Percentiles rank a stretch among this genome's conserved stretches.
Conservation (phyloP, 176 grass and related monocot species). For the Aegilops tauschii region DNA sequence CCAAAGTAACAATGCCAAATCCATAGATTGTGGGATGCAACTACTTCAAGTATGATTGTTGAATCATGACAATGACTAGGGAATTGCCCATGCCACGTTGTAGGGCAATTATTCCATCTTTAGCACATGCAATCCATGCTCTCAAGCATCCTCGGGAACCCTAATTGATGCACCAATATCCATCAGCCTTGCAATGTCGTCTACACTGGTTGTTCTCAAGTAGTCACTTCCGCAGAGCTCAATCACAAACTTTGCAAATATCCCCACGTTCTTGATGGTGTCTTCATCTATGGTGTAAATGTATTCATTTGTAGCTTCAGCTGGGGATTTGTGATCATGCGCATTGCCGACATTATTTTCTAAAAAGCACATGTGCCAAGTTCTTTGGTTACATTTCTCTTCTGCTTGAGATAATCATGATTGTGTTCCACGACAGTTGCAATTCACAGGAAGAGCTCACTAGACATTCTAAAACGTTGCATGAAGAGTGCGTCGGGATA, state of each 20-base stretch:
- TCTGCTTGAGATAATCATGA: background rate
- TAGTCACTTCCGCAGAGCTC: background rate
- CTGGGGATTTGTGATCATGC: background rate
- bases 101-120: background rate
- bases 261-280: background rate
- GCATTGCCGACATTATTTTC: background rate
- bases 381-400: background rate
- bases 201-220: background rate
- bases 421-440: background rate
- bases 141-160: background rate
- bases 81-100: background rate
- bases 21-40: background rate
- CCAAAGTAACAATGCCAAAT: background rate
- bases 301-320: background rate
- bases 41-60: background rate
- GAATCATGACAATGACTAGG: background rate
- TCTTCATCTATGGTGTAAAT: background rate
- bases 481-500: background rate
- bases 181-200: background rate
- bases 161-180: background rate
- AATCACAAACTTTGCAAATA: background rate
- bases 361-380: background rate
- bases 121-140: background rate
- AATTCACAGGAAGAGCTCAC: background rate
- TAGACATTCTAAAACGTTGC: background rate